Conservation (phyloP, 179 eudicot species). For the Patellifolia procumbens region DNA sequence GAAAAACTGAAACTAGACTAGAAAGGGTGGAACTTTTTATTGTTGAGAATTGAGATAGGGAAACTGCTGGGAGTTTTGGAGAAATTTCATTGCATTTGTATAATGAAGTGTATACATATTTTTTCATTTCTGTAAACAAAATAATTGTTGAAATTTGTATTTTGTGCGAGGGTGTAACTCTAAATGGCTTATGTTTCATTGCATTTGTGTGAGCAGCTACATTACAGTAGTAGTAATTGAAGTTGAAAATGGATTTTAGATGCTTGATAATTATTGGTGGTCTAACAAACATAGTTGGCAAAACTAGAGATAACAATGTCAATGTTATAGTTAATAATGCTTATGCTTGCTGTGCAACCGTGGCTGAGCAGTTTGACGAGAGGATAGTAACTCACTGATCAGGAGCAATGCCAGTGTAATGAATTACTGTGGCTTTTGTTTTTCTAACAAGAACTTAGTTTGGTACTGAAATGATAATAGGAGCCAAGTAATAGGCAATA, state of each 20-base stretch:
- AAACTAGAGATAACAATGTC: not conserved
- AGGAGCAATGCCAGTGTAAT: slow-evolving; percentile 10
- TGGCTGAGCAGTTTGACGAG: not conserved
- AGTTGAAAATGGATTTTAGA: not conserved
- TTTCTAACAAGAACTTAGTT: not conserved
- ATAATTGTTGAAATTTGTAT: too few relatives aligned
- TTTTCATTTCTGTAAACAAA: too few relatives aligned
- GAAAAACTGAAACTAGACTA: too few relatives aligned
- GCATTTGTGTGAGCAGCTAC: not conserved
- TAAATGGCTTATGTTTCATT: not conserved
- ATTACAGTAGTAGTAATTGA: not conserved
- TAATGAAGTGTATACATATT: too few relatives aligned
- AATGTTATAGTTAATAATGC: not conserved
- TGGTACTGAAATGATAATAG: not conserved
- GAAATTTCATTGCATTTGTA: too few relatives aligned
- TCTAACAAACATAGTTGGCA: not conserved
- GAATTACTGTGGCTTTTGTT: not conserved
- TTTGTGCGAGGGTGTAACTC: too few relatives aligned
- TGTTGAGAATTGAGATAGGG: too few relatives aligned
- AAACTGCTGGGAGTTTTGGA: too few relatives aligned
- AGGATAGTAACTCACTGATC: not conserved
- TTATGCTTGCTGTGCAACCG: not conserved
- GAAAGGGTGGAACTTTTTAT: too few relatives aligned
- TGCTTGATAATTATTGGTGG: not conserved
- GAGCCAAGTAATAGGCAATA: not conserved